Percentiles rank a stretch among this genome's conserved stretches.
Conservation (phyloP, 495 filamentous ascomycete species). For the Penicillium daleae region DNA sequence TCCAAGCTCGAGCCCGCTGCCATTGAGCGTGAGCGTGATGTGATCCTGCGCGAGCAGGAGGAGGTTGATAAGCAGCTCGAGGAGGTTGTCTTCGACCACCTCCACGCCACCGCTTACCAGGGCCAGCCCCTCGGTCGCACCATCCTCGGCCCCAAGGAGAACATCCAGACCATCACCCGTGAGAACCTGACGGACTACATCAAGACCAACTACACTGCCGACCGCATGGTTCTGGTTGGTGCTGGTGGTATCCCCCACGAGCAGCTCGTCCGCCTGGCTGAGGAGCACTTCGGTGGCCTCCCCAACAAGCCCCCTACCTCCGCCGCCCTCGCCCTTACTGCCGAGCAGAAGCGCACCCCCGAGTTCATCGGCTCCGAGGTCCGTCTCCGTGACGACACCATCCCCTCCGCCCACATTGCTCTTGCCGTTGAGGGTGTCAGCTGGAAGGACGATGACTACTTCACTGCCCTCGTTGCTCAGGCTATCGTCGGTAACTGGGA, state of each 20-base stretch:
- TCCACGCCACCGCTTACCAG: slow-evolving; percentile 98
- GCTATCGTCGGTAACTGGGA: slow-evolving; percentile 99
- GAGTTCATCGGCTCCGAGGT: slow-evolving; percentile 97
- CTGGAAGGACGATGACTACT: slow-evolving; percentile 99
- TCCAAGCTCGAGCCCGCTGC: slow-evolving; percentile 91
- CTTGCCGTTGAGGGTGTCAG: slow-evolving; percentile 99
- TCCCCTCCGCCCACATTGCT: slow-evolving; percentile 95
- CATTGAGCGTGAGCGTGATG: slow-evolving; percentile 96
- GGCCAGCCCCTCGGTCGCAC: slow-evolving; percentile 94
- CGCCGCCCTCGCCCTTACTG: slow-evolving; percentile 63
- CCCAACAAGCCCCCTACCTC: slow-evolving; percentile 71
- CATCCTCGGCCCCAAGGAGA: slow-evolving; percentile 96
- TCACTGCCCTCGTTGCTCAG: slow-evolving; percentile 95
- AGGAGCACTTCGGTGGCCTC: slow-evolving; percentile 88
- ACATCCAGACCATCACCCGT: slow-evolving; percentile 93
- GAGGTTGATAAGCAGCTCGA: slow-evolving; percentile 99
- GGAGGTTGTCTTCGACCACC: slow-evolving; percentile 99
- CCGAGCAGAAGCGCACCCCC: slow-evolving; percentile 80
- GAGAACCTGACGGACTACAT: slow-evolving; percentile 93
- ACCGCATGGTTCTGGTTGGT: slow-evolving; percentile 98
- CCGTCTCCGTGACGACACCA: slow-evolving; percentile 91
- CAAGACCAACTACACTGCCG: slow-evolving; percentile 98
- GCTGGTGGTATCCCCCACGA: slow-evolving; percentile 93
- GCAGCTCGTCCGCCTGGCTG: slow-evolving; percentile 91
- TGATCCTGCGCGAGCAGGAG: slow-evolving; percentile 98